Evolutionary conservation across 306 rosid species (phyloP), one percentile per base, ranked within the genome.

Genomic region (Casuarina cunninghamiana): DNA sequence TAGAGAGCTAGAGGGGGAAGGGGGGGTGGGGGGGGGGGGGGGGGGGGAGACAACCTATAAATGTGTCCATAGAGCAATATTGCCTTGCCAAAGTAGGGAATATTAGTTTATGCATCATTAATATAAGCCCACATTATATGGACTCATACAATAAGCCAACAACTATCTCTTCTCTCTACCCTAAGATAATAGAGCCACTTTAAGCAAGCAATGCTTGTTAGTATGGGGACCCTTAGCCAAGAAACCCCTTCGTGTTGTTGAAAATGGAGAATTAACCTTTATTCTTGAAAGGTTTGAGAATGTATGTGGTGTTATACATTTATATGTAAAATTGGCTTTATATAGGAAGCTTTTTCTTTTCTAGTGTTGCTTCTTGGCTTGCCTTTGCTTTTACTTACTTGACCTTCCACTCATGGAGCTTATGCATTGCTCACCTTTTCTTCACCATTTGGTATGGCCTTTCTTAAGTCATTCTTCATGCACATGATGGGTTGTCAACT

Each of bases 151-250:
- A n/a, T n/a, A n/a, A n/a, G n/a, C n/a, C n/a, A n/a, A n/a, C n/a
- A n/a, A n/a, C n/a, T n/a, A n/a, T 3, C 19, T 78, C 58, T 61
- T 74, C 81, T 65, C 45, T 73, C 62, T 87, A 44, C 62, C 76
- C 79, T 32, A 16, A 83, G 98, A 89, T 94, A 83, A 89, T 94
- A 84, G 98, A 94, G 81, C 98, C 98, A 39, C 91, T 94, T 44
- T 94, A 71, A 94, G 98, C 84, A 94, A 90, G 85, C 98, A 94
- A 84, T 94, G 98, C 92, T 94, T 89, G 96, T 94, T 71, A 92
- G 83, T 63, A 94, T 92, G 98, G 98, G 90, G 85, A 93, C 97
- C 71, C 88, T n/a, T 94, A 78, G 98, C 98, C 21, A 91, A 89
- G 79, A 94, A 88, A 83, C 96, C 97, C 51, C 93, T 92, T 79